Evolutionary conservation across 2,329 filamentous ascomycete species (phyloP), one percentile per base, ranked within the genome.

Genomic region (Aspergillus flavus): DNA sequence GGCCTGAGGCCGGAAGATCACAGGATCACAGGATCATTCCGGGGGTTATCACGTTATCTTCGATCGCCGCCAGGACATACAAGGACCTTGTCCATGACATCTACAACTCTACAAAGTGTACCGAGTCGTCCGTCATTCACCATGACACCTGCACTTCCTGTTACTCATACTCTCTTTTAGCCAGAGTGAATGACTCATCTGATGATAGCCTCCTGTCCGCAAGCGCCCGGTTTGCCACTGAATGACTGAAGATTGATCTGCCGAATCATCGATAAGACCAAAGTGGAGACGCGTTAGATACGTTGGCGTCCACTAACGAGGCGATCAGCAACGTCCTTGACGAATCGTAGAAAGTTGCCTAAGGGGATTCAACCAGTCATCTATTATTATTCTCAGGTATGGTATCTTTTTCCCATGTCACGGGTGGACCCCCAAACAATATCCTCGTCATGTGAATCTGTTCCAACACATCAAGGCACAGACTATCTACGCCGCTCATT

Each of bases 31-130:
- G n/a, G 30, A 23, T 54, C 52, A 54, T 36, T 36, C 34, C 52
- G 52, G 52, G 2, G 52, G 52, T 32, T 36, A 55, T 66, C 64
- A 62, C 57, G 61, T 58, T 66, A 62, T 62, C 59, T 65, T 63
- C 63, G 61, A 65, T 65, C 53, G 46, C 14, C 6, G 14, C 14
- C 12, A 14, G 39, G 32, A 11, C 32, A 32, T 11, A 14, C 10
- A 10, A n/a, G 10, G 34, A 46, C 43, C 21, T 23, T 21, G 10
- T 46, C 21, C 10, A 46, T 48, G 45, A 48, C 45, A 48, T 48
- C 45, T 48, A 48, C 43, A 46, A 4, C 21, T 46, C n/a, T 23
- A n/a, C 43, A 21, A n/a, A 14, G 7, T 14, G 4, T 23, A 46
- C 43, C n/a, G 11, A 46, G 21, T 48, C 4, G n/a, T 11, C 11